phyloP scores from a whole-genome alignment of 768 basidiomycete genomes.

The Astraeus odoratus region DNA sequence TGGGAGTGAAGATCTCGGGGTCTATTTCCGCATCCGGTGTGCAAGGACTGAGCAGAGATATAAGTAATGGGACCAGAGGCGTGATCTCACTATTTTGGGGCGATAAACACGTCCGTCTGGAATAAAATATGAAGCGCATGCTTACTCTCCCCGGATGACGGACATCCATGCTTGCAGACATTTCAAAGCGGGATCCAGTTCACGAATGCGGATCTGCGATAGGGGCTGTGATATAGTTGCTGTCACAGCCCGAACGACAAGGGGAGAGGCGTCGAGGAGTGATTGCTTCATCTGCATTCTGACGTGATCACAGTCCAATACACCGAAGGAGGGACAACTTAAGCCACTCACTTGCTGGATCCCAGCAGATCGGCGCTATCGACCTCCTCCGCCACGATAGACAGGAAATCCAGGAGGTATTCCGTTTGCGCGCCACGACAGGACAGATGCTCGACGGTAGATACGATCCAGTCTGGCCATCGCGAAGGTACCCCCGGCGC shows the following conservation, averaged over 20 bases:
- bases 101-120: slow-evolving; percentile 3
- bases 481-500: slow-evolving; percentile 48
- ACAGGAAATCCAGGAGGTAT: slow-evolving; percentile 64
- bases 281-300: slow-evolving; percentile 62
- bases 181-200: slow-evolving; percentile 65
- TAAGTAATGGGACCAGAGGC: slow-evolving; percentile 59
- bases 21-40: slow-evolving; percentile 30
- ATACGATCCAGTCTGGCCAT: slow-evolving; percentile 75
- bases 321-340: background rate
- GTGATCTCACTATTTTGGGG: slow-evolving; percentile 51
- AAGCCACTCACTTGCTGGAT: slow-evolving; percentile 54
- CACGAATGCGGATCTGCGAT: slow-evolving; percentile 25
- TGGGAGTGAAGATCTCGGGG: slow-evolving; percentile 51
- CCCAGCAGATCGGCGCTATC: slow-evolving; percentile 68
- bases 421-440: slow-evolving; percentile 51
- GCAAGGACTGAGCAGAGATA: slow-evolving; percentile 35
- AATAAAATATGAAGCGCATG: slow-evolving; percentile 1
- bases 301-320: slow-evolving; percentile 6
- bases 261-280: slow-evolving; percentile 57
- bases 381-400: slow-evolving; percentile 82
- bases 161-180: slow-evolving; percentile 83
- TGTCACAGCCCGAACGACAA: slow-evolving; percentile 65
- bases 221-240: slow-evolving; percentile 42
- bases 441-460: slow-evolving; percentile 57
- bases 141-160: slow-evolving; percentile 61